These are phyloP conservation scores for Dendrocalamus latiflorus DNA, from an alignment of 202 grass and related monocot species.

Conservation along the genomic window DNA sequence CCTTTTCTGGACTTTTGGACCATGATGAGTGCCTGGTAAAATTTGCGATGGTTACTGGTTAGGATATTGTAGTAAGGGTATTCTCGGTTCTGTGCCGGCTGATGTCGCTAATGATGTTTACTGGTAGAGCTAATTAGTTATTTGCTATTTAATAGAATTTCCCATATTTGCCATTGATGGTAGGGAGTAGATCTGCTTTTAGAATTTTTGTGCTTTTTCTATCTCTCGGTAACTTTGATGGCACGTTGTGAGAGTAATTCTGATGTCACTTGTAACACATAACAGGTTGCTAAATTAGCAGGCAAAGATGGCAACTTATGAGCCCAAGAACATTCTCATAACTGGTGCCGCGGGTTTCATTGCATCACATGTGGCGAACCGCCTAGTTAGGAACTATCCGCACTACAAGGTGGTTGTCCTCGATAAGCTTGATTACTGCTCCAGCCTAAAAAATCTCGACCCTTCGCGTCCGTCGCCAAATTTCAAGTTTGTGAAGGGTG, in stretches of 20 bases:
- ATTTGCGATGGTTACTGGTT: neutral
- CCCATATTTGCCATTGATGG: neutral
- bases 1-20: neutral
- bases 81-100: neutral
- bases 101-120: neutral
- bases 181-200: neutral
- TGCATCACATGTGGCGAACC: conserved; percentile 83
- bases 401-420: conserved; percentile 90
- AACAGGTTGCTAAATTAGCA: neutral
- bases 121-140: neutral
- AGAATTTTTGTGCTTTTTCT: neutral
- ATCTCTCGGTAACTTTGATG: neutral
- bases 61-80: neutral
- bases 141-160: neutral
- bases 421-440: conserved; percentile 90
- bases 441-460: conserved; percentile 69
- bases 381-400: conserved; percentile 68
- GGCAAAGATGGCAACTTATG: conserved; percentile 43
- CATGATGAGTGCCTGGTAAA: neutral
- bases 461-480: conserved; percentile 55
- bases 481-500: conserved; percentile 92
- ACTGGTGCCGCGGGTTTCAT: conserved; percentile 87
- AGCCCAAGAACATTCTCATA: conserved; percentile 85
- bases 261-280: neutral
- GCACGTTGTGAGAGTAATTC: neutral